phyloP scores from a whole-genome alignment of 1,284 basidiomycete genomes.

The Chondrostereum purpureum region DNA sequence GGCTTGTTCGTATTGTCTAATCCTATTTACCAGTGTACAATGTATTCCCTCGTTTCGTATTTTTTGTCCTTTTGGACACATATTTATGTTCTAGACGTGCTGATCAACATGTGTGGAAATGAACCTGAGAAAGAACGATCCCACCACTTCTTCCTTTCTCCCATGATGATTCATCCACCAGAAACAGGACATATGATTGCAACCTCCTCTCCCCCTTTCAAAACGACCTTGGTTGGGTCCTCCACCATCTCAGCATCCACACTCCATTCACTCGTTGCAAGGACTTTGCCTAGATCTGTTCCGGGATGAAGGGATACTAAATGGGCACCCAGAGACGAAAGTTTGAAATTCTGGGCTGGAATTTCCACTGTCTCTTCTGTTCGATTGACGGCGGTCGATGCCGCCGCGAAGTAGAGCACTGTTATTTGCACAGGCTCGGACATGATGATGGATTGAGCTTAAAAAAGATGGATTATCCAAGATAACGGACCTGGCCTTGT shows the following conservation, averaged over 20 bases:
- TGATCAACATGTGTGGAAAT: too few species aligned
- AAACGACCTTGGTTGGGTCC: conserved; percentile 37
- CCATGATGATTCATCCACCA: conserved; percentile 62
- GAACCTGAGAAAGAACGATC: too few species aligned
- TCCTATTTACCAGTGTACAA: too few species aligned
- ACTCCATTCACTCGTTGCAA: conserved; percentile 65
- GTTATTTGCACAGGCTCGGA: conserved; percentile 32
- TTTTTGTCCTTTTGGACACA: too few species aligned
- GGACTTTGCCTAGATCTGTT: conserved; percentile 42
- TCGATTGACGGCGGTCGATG: conserved; percentile 60
- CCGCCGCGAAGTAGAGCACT: conserved; percentile 78
- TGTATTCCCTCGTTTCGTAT: too few species aligned
- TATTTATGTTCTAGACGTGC: too few species aligned
- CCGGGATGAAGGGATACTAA: conserved; percentile 48
- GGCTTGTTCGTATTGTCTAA: too few species aligned
- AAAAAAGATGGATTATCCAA: neutral
- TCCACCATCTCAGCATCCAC: conserved; percentile 76
- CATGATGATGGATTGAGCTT: neutral
- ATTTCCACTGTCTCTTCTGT: conserved; percentile 45
- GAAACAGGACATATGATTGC: conserved; percentile 80
- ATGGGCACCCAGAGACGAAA: conserved; percentile 45
- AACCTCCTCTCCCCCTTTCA: conserved; percentile 71
- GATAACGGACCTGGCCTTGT: too few species aligned
- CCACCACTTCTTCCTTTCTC: too few species aligned
- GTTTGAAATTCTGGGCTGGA: conserved; percentile 35